phyloP scores from a whole-genome alignment of 2,329 filamentous ascomycete genomes.

The Trichoderma simmonsii region DNA sequence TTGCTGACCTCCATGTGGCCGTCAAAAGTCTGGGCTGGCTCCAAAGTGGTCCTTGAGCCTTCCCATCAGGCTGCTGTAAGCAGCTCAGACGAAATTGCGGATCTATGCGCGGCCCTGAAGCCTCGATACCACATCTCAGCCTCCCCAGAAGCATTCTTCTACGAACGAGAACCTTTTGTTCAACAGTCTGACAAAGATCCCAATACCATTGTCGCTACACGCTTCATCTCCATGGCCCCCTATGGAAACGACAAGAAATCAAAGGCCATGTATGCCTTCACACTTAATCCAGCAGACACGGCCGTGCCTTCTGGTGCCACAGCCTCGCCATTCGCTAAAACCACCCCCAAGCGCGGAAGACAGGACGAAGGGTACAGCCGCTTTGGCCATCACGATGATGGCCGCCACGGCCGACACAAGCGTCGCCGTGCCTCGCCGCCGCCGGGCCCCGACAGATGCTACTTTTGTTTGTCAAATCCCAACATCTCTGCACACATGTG shows the following conservation, averaged over 20 bases:
- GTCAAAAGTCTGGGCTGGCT: conserved; percentile 64
- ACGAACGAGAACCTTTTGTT: conserved; percentile 90
- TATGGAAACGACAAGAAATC: conserved; percentile 74
- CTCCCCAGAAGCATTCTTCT: conserved; percentile 66
- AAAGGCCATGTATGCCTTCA: conserved; percentile 78
- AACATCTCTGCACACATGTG: conserved; percentile 84
- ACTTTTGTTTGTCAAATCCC: conserved; percentile 91
- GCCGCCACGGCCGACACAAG: conserved; percentile 44
- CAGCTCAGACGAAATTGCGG: conserved; percentile 67
- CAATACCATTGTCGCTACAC: conserved; percentile 63
- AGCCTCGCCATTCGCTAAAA: conserved; percentile 63
- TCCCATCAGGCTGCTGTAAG: conserved; percentile 49
- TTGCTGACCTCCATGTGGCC: conserved; percentile 88
- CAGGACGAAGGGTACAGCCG: conserved; percentile 50
- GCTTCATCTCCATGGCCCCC: conserved; percentile 85
- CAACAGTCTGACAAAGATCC: conserved; percentile 51
- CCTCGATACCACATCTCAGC: conserved; percentile 88
- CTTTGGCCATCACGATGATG: conserved; percentile 48
- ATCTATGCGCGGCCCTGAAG: conserved; percentile 74
- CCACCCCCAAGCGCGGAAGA: conserved; percentile 55
- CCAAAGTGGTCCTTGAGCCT: conserved; percentile 57
- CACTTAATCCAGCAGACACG: conserved; percentile 62
- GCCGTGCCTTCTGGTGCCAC: conserved; percentile 70
- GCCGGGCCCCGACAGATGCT: conserved; percentile 76
- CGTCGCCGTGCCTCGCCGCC: conserved; percentile 51